Conservation (phyloP, 495 filamentous ascomycete genomes). For the Alectoria sarmentosa region DNA sequence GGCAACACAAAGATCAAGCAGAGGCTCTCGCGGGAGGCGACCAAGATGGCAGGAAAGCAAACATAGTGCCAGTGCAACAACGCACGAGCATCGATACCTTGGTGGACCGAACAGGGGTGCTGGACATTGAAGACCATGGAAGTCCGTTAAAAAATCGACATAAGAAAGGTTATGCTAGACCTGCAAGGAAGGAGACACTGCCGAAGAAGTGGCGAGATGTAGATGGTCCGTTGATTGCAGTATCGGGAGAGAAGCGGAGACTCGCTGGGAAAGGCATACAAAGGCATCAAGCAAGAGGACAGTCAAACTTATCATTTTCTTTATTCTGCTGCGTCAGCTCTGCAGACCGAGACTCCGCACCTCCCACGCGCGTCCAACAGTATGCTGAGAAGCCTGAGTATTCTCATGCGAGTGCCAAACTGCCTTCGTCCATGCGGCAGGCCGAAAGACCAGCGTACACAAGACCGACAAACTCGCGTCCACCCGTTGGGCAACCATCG, state of each 20-base stretch:
- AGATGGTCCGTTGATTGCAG: slow-evolving; percentile 33
- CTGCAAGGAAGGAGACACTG: slow-evolving; percentile 27
- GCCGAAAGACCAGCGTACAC: background rate
- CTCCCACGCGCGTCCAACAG: slow-evolving; percentile 18
- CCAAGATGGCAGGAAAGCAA: slow-evolving; percentile 17
- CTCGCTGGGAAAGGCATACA: slow-evolving; percentile 6
- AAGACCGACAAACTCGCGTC: background rate
- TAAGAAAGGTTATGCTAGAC: slow-evolving; percentile 24
- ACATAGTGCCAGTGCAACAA: slow-evolving; percentile 39
- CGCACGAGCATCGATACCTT: slow-evolving; percentile 77
- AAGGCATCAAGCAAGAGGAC: slow-evolving; percentile 8
- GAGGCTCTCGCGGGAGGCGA: slow-evolving; percentile 24
- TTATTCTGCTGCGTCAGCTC: slow-evolving; percentile 18
- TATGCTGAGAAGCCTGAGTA: background rate
- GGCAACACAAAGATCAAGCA: slow-evolving; percentile 91
- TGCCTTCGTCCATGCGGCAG: background rate
- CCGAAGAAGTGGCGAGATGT: slow-evolving; percentile 34
- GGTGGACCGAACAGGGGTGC: slow-evolving; percentile 67
- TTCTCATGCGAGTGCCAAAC: background rate
- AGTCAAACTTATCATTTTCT: slow-evolving; percentile 2
- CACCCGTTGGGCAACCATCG: background rate
- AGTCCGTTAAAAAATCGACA: slow-evolving; percentile 22
- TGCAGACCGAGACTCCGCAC: background rate
- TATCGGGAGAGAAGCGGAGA: slow-evolving; percentile 24
- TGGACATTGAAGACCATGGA: slow-evolving; percentile 46